These are phyloP conservation scores for Starmerella cellae DNA, from an alignment of 805 yeast species.

Conservation along the genomic window DNA sequence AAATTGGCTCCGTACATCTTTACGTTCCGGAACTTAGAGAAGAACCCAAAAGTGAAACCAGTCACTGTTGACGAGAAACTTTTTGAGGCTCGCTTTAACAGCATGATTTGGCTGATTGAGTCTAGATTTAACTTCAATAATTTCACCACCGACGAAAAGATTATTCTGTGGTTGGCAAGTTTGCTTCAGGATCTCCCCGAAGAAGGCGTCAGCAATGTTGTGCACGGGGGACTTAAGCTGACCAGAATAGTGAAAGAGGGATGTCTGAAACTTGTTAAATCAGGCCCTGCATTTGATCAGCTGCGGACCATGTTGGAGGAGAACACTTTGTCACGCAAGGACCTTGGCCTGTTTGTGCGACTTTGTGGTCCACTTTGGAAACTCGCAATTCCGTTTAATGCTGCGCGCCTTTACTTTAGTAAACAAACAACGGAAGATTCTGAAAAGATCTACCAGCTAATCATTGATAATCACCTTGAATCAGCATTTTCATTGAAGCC, in stretches of 20 bases:
- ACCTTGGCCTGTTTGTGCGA: conserved; percentile 47
- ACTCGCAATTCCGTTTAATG: conserved; percentile 31
- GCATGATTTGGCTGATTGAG: conserved; percentile 2
- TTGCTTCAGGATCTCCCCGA: conserved; percentile 33
- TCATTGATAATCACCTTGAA: conserved; percentile 29
- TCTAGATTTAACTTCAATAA: too few species aligned
- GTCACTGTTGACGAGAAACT: background rate
- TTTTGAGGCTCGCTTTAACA: background rate
- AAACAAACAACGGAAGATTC: conserved; percentile 28
- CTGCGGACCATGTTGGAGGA: conserved; percentile 23
- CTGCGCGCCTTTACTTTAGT: conserved; percentile 14
- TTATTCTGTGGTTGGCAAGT: conserved; percentile 36
- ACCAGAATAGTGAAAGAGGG: conserved; percentile 36
- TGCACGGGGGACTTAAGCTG: conserved; percentile 58
- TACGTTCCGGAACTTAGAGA: conserved; percentile 9
- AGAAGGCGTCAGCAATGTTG: conserved; percentile 35
- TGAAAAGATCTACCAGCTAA: conserved; percentile 19
- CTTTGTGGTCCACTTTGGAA: conserved; percentile 41
- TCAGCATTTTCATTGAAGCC: conserved; percentile 45
- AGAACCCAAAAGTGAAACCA: background rate
- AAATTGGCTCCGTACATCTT: conserved; percentile 49
- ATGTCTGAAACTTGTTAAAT: conserved; percentile 35
- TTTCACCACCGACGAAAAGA: conserved; percentile 2
- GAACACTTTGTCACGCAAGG: conserved; percentile 24
- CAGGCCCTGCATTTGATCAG: conserved; percentile 15